Percentiles rank a stretch among this genome's conserved stretches.
These are phyloP conservation scores for Arachnomyces sp. DNA, from an alignment of 2,329 filamentous ascomycete genomes.

Conservation along the genomic window DNA sequence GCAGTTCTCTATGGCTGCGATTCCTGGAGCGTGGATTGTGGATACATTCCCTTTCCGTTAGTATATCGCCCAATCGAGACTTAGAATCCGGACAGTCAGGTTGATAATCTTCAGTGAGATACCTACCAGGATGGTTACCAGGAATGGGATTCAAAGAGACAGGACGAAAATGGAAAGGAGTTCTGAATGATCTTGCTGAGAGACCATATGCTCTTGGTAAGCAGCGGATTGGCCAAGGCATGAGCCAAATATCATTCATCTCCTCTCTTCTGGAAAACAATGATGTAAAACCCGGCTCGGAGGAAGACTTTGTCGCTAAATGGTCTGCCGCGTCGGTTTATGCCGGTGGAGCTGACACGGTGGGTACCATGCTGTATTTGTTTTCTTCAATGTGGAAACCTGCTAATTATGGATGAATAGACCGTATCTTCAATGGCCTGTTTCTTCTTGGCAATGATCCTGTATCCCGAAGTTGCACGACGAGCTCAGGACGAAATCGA, in stretches of 20 bases:
- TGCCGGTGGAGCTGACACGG: constrained; percentile 6
- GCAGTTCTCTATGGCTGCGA: constrained; percentile 32
- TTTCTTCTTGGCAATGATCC: constrained; percentile 47
- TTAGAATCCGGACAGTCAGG: not conserved
- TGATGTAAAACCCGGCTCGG: constrained; percentile 1
- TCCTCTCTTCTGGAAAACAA: not conserved
- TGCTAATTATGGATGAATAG: constrained; percentile 16
- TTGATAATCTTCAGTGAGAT: constrained; percentile 20
- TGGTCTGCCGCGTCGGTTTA: constrained; percentile 7
- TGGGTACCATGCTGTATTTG: constrained; percentile 1
- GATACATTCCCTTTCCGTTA: constrained; percentile 39
- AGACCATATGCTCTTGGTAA: constrained; percentile 31
- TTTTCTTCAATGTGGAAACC: not conserved
- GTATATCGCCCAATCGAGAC: constrained; percentile 5
- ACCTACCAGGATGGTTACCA: constrained; percentile 40
- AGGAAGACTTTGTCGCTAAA: constrained; percentile 5
- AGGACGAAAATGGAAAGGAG: constrained; percentile 30
- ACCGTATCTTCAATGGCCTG: constrained; percentile 34
- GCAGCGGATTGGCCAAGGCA: constrained; percentile 9
- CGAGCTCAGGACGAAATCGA: constrained; percentile 40
- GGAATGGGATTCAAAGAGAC: constrained; percentile 39
- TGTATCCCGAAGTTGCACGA: constrained; percentile 46
- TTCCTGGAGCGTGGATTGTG: constrained; percentile 40
- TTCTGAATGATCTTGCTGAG: constrained; percentile 25
- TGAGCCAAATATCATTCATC: no score